A percentile compares a stretch with the other conserved stretches of the same genome.
Evolutionary conservation across 75 land plant genomes (phyloP).

Genomic region (Pseudotsuga menziesii): DNA sequence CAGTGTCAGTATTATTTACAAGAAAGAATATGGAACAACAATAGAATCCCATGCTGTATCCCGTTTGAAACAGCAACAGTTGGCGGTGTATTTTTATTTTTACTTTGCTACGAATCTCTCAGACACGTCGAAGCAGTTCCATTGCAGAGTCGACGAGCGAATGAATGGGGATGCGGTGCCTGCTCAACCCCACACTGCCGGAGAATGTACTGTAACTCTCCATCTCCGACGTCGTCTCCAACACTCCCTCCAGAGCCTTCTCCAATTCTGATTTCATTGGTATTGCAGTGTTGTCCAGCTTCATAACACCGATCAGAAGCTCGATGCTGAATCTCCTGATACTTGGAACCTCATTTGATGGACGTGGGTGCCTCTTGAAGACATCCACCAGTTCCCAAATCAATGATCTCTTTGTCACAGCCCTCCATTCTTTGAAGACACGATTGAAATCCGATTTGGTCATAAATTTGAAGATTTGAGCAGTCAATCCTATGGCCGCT

Average conservation of each 20-base stretch:
- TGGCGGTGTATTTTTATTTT: too few species aligned
- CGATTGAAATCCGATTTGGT: slow-evolving; percentile 17
- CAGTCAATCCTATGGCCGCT: slow-evolving; percentile 28
- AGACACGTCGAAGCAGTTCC: too few species aligned
- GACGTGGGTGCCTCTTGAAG: not conserved
- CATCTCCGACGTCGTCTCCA: slow-evolving; percentile 6
- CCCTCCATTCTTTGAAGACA: slow-evolving; percentile 17
- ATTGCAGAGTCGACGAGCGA: too few species aligned
- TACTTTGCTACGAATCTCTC: too few species aligned
- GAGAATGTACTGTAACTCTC: slow-evolving; percentile 5
- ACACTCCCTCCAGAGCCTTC: not conserved
- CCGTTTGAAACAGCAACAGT: too few species aligned
- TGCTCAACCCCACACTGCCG: slow-evolving; percentile 55
- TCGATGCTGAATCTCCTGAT: not conserved
- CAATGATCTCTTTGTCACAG: slow-evolving; percentile 8
- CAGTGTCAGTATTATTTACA: too few species aligned
- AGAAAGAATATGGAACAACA: too few species aligned
- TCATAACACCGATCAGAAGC: not conserved
- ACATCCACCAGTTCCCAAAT: slow-evolving; percentile 7
- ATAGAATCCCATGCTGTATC: too few species aligned
- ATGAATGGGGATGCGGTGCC: slow-evolving; percentile 28
- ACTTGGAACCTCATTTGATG: not conserved
- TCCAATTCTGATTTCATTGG: too few species aligned
- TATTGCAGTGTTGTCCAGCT: not conserved
- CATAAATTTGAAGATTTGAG: not conserved